These are phyloP conservation scores for Beauveria bassiana DNA, from an alignment of 2,329 filamentous ascomycete genomes.

Conservation along the genomic window DNA sequence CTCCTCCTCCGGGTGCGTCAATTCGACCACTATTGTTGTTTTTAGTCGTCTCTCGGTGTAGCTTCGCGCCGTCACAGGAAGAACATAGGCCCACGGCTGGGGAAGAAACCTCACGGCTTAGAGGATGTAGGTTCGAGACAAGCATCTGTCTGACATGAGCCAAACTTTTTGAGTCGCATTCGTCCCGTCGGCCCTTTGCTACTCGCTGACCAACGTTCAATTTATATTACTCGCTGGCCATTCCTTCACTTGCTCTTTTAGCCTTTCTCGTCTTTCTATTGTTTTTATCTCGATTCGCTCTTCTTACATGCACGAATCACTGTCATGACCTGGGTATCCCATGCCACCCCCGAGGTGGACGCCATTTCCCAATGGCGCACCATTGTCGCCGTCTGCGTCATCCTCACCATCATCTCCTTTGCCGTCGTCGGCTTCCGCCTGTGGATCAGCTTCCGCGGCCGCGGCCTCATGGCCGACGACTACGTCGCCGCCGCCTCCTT, in stretches of 20 bases:
- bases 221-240: neutral
- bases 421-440: slow-evolving; percentile 33
- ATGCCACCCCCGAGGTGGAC: slow-evolving; percentile 40
- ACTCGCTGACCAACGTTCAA: neutral
- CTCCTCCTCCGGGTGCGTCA: neutral
- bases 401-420: slow-evolving; percentile 36
- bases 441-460: slow-evolving; percentile 32
- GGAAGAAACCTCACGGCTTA: neutral
- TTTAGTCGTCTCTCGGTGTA: neutral
- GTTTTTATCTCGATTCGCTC: too few species aligned
- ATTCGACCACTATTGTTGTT: neutral
- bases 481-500: slow-evolving; percentile 33
- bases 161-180: neutral
- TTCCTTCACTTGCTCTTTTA: neutral
- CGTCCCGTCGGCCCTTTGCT: neutral
- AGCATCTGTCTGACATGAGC: slow-evolving; percentile 7
- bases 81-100: neutral
- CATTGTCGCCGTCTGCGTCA: slow-evolving; percentile 39
- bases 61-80: neutral
- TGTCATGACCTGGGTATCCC: slow-evolving; percentile 43
- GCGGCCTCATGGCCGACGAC: slow-evolving; percentile 41
- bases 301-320: neutral
- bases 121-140: neutral
- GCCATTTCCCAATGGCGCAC: slow-evolving; percentile 37
- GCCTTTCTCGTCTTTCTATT: neutral